Evolutionary conservation across 345 rosid species (phyloP).

Genomic region (Gossypium herbaceum): DNA sequence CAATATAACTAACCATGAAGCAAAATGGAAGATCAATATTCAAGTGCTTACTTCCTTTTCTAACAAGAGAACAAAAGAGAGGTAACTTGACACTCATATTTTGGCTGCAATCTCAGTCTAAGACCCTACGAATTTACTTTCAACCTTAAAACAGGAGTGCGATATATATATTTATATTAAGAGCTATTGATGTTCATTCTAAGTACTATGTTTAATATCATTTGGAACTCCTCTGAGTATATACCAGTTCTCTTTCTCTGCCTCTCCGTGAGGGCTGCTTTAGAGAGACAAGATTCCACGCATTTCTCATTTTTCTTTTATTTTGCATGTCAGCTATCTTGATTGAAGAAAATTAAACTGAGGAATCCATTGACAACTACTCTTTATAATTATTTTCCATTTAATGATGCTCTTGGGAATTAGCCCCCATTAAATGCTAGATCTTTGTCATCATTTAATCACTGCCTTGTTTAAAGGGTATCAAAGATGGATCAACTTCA

Average conservation of each 20-base stretch:
- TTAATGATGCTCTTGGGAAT: conserved; percentile 19
- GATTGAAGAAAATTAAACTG: conserved; percentile 15
- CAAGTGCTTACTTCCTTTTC: not conserved
- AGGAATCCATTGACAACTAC: conserved; percentile 19
- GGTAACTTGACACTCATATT: not conserved
- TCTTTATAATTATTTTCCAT: conserved; percentile 22
- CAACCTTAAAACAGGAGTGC: not conserved
- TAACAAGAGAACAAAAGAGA: not conserved
- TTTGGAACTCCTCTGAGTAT: too few species aligned
- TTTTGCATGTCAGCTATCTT: conserved; percentile 30
- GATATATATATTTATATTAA: not conserved
- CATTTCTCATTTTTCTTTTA: conserved; percentile 28
- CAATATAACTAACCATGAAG: not conserved
- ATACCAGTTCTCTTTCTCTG: not conserved
- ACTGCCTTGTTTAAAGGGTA: not conserved
- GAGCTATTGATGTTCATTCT: not conserved
- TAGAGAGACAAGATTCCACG: conserved; percentile 31
- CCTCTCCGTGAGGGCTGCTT: not conserved
- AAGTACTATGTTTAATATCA: too few species aligned
- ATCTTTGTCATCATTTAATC: not conserved
- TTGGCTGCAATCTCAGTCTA: not conserved
- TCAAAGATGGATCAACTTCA: conserved; percentile 1
- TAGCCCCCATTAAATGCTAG: not conserved
- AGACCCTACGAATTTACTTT: not conserved
- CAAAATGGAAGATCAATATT: not conserved